These are phyloP conservation scores for Rhizoclosmatium globosum DNA, from an alignment of 192 early-diverging fungal genomes.

Conservation along the genomic window DNA sequence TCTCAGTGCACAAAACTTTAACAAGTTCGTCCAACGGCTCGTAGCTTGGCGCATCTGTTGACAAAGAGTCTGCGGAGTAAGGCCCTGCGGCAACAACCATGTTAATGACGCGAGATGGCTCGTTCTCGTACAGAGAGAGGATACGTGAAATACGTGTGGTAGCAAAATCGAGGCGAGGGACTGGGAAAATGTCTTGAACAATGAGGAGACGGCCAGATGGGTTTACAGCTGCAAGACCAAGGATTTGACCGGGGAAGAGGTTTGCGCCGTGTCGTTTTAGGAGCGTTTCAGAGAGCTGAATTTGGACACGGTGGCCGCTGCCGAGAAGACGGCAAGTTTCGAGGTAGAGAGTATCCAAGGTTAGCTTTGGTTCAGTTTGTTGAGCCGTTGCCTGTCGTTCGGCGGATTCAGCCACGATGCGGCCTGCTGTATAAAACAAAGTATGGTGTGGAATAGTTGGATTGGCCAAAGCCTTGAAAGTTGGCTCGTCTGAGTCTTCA, in stretches of 20 bases:
- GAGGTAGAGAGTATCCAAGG: constrained; percentile 76
- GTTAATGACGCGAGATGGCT: constrained; percentile 47
- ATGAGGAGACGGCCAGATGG: constrained; percentile 37
- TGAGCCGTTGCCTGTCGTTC: background rate
- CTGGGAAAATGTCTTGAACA: constrained; percentile 40
- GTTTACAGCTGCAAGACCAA: constrained; percentile 77
- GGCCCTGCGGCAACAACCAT: constrained; percentile 86
- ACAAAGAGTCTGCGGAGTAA: constrained; percentile 74
- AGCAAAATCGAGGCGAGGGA: constrained; percentile 61
- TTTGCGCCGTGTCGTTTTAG: constrained; percentile 55
- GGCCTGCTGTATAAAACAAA: constrained; percentile 73
- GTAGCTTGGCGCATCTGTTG: constrained; percentile 45
- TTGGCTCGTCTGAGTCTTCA: background rate
- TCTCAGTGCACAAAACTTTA: constrained; percentile 60
- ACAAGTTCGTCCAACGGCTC: constrained; percentile 84
- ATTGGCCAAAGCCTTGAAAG: constrained; percentile 57
- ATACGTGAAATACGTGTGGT: constrained; percentile 55
- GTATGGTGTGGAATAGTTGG: constrained; percentile 58
- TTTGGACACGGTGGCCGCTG: constrained; percentile 69
- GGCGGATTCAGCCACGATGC: constrained; percentile 61
- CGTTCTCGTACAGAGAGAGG: constrained; percentile 47
- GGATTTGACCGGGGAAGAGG: constrained; percentile 91
- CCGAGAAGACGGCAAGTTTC: constrained; percentile 85
- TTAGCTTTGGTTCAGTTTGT: constrained; percentile 53
- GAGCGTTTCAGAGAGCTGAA: constrained; percentile 64